Percentiles rank a stretch among this genome's conserved stretches.
phyloP scores from a whole-genome alignment of 2,329 filamentous ascomycete genomes.

The Neofusicoccum ribis region DNA sequence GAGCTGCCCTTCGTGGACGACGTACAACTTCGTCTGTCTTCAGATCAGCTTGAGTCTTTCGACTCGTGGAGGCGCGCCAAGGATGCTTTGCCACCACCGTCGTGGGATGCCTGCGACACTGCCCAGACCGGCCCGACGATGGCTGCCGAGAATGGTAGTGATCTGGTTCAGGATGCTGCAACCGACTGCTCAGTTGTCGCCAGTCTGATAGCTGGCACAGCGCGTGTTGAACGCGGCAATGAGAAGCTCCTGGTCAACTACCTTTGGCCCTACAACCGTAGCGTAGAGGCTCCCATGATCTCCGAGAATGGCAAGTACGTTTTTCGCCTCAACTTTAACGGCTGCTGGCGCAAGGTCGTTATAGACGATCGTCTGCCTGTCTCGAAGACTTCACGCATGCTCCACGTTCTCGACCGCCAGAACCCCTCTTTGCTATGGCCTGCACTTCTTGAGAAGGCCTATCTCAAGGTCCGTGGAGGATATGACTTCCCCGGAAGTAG shows the following conservation, averaged over 20 bases:
- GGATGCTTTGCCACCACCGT: conserved; percentile 61
- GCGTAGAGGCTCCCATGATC: conserved; percentile 55
- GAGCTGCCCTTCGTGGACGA: conserved; percentile 67
- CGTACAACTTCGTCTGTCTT: conserved; percentile 69
- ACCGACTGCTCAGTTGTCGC: conserved; percentile 97
- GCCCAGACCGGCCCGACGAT: conserved; percentile 52
- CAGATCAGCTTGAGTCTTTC: conserved; percentile 73
- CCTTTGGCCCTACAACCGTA: conserved; percentile 72
- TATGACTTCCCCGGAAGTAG: conserved; percentile 99
- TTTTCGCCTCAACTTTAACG: conserved; percentile 93
- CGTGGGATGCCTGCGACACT: conserved; percentile 35
- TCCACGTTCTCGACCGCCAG: conserved; percentile 84
- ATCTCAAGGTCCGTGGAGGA: conserved; percentile 89
- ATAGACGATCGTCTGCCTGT: conserved; percentile 87
- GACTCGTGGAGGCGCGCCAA: conserved; percentile 77
- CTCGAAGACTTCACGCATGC: conserved; percentile 70
- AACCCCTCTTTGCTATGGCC: conserved; percentile 87
- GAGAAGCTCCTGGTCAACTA: conserved; percentile 67
- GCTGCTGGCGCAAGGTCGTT: conserved; percentile 80
- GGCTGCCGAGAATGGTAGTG: conserved; percentile 60
- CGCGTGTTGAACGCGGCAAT: conserved; percentile 67
- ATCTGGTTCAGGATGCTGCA: conserved; percentile 92
- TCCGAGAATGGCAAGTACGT: conserved; percentile 88
- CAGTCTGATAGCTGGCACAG: conserved; percentile 81
- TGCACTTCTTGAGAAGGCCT: conserved; percentile 91